Evolutionary conservation across 805 yeast genomes (phyloP), one percentile per base, ranked within the genome.

Genomic region (Candida xiaguanensis): DNA sequence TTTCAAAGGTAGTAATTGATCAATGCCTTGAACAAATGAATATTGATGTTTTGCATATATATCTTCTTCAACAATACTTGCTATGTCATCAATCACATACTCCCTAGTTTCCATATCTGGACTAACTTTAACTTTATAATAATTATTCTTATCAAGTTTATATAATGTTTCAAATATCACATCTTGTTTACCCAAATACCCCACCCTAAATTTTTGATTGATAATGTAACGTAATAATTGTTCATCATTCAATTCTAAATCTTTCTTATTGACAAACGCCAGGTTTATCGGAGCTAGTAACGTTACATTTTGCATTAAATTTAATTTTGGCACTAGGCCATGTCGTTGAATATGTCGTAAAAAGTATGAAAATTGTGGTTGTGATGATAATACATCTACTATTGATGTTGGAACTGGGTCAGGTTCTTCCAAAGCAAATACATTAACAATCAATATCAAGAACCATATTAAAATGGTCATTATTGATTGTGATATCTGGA

Each of bases 201-300:
- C 65, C 3, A 65, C 60, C 20, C 64, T 48, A 38, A 69, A 55
- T 28, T 45, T 49, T 43, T 60, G 70, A 46, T 52, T 49, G 12
- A 63, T 50, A 20, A 69, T 52, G 41, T 69, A 69, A 7, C 68
- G 52, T 25, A 56, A 24, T 20, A 53, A 34, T 32, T 42, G 46
- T 25, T 51, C 39, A 6, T 45, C 40, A 19, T 42, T 39, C 8
- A 14, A 11, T 8, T 42, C 41, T 8, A 25, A 3, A 19, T 40
- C 35, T 12, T 32, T 31, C 26, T 31, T 29, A 14, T 54, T 52
- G 4, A 64, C 67, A 56, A 84, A 85, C 1, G 95, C 95, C 47
- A 82, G 79, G 54, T 87, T 87, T 9, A 82, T 72, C 0, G 95
- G 95, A 1, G 95, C 95, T 29, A 84, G 55, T n/a, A 87, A 59